These are phyloP conservation scores for Lactifluus pinguis DNA, from an alignment of 768 basidiomycete species.

Conservation along the genomic window DNA sequence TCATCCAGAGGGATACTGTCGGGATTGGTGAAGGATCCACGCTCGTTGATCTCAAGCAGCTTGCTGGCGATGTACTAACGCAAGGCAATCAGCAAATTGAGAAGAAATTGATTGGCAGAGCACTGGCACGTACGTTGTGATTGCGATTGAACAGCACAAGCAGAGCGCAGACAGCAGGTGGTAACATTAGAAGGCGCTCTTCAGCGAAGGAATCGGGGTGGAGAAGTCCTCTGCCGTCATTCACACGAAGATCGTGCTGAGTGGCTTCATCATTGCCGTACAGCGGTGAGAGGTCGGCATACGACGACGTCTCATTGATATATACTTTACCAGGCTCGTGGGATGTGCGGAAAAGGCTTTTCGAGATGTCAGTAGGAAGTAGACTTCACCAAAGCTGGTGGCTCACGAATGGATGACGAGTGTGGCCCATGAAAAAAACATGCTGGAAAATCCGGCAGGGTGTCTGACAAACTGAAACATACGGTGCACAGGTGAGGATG, in stretches of 20 bases:
- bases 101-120: neutral
- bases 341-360: conserved; percentile 75
- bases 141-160: conserved; percentile 86
- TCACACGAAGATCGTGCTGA: conserved; percentile 47
- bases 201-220: conserved; percentile 71
- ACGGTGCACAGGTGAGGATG: neutral
- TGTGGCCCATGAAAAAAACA: conserved; percentile 79
- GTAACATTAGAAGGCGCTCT: conserved; percentile 68
- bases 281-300: conserved; percentile 75
- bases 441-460: conserved; percentile 66
- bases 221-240: conserved; percentile 57
- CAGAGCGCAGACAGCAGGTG: conserved; percentile 64
- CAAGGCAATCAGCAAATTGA: neutral
- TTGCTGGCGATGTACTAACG: conserved; percentile 69
- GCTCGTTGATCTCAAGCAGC: conserved; percentile 74
- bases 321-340: conserved; percentile 40
- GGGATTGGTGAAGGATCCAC: conserved; percentile 53
- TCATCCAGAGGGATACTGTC: conserved; percentile 29
- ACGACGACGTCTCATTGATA: conserved; percentile 81
- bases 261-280: conserved; percentile 65
- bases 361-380: neutral
- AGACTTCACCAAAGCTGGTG: no score
- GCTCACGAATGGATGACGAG: conserved; percentile 68
- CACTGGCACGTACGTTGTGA: conserved; percentile 58
- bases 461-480: conserved; percentile 55